Base-by-base conservation (phyloP, 345 rosid species). In the Orychophragmus violaceus region DNA sequence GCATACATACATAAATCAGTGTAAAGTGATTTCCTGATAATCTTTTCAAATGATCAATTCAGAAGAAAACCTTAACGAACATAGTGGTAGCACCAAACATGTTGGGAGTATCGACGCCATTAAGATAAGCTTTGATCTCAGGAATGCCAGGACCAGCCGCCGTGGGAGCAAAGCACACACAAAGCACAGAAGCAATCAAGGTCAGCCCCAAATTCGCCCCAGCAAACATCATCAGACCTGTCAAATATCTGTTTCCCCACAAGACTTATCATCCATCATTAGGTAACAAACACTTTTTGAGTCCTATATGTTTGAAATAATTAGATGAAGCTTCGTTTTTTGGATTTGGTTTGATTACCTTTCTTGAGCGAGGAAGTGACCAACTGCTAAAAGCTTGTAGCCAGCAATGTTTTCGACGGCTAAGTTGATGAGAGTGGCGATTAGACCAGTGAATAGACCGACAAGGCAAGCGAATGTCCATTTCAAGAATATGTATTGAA, bases 91-190 rank as follows among this genome's bases (percentile, higher is more conserved):
- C 87, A 48, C 96, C 98, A 62, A 75, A 92, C 95, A 89, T 89
- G 75, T 87, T 83, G n/a, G 96, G 96, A 68, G 93, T 87, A 69
- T 92, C 98, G 8, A 92, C 82, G 5, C 98, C 98, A 79, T 92
- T 92, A 49, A 92, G 96, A 77, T 92, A 92, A 59, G 98, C 98
- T 78, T 92, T 92, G 72, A 92, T 85, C 75, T 92, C 98, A 35
- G 96, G 98, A 25, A 92, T 89, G 13, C 96, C 96, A 8, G 98
- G 95, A 17, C 98, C 98, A 27, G 98, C 96, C 0, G 98, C 98
- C 0, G 98, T 89, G 2, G 98, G 96, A 13, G 98, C 96, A 62
- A 89, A 89, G 29, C 70, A 86, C 11, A 89, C 96, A 59, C 90
- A 84, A 9, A 92, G 85, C 55, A 83, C 70, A 59, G 96, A 78